A percentile compares a stretch with the other conserved stretches of the same genome.
phyloP scores from a whole-genome alignment of 202 grass and related monocot species.

The Schoenoplectus tabernaemontani region DNA sequence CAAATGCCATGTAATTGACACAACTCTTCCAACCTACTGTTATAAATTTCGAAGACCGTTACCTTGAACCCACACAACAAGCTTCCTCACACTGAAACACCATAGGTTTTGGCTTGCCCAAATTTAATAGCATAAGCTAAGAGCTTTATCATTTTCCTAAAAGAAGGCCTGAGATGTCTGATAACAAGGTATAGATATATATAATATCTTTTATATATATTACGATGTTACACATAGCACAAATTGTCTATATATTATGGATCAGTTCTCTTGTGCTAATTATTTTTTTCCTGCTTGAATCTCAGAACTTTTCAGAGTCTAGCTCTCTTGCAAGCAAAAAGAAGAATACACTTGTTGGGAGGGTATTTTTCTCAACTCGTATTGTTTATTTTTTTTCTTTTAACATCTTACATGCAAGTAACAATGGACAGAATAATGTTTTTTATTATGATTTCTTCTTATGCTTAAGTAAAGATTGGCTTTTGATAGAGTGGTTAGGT shows the following conservation, averaged over 20 bases:
- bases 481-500: too few species aligned
- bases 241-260: too few species aligned
- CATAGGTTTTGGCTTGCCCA: background rate
- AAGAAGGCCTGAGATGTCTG: slow-evolving; percentile 1
- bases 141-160: background rate
- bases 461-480: too few species aligned
- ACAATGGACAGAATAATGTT: background rate
- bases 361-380: background rate
- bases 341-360: background rate
- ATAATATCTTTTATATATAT: background rate
- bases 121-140: background rate
- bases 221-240: too few species aligned
- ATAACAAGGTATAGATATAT: background rate
- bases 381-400: background rate
- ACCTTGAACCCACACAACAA: background rate
- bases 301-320: background rate
- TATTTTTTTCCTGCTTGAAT: background rate
- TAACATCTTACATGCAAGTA: background rate
- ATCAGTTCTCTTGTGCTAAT: background rate
- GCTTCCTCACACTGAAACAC: background rate
- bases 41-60: background rate
- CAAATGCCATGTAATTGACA: background rate
- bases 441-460: too few species aligned
- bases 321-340: background rate
- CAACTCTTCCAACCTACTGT: background rate